phyloP scores from a whole-genome alignment of 495 filamentous ascomycete genomes.

The Pseudevernia furfuracea region DNA sequence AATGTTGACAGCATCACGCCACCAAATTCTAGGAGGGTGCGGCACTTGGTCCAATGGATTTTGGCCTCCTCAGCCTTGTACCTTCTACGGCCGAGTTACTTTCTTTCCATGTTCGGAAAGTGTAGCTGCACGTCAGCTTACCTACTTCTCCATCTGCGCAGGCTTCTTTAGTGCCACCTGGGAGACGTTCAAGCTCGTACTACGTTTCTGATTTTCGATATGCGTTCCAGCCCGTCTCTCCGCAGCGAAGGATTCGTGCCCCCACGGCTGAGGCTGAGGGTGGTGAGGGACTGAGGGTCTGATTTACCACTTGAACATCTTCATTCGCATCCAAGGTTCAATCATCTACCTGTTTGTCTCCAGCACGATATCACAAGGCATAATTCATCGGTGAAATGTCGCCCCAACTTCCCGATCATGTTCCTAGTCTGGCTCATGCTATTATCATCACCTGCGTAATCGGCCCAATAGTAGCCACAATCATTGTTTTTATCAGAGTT shows the following conservation, averaged over 20 bases:
- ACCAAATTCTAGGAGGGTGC: no score
- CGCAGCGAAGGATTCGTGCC: not conserved
- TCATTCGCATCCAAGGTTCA: not conserved
- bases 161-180: not conserved
- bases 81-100: no score
- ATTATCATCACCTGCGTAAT: slow-evolving; percentile 12
- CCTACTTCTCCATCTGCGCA: not conserved
- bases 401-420: not conserved
- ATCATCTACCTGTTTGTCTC: not conserved
- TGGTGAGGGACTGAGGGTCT: no score
- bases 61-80: no score
- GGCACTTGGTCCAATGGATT: no score
- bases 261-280: not conserved
- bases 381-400: not conserved
- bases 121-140: not conserved
- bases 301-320: not conserved
- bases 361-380: not conserved
- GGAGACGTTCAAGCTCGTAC: no score
- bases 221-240: not conserved
- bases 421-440: not conserved
- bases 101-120: not conserved
- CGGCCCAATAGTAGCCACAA: slow-evolving; percentile 5
- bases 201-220: no score
- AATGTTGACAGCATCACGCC: no score
- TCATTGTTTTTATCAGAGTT: slow-evolving; percentile 14